Base-by-base conservation (phyloP, 164 flowering plant genomes). In the Tetracentron sinense region DNA sequence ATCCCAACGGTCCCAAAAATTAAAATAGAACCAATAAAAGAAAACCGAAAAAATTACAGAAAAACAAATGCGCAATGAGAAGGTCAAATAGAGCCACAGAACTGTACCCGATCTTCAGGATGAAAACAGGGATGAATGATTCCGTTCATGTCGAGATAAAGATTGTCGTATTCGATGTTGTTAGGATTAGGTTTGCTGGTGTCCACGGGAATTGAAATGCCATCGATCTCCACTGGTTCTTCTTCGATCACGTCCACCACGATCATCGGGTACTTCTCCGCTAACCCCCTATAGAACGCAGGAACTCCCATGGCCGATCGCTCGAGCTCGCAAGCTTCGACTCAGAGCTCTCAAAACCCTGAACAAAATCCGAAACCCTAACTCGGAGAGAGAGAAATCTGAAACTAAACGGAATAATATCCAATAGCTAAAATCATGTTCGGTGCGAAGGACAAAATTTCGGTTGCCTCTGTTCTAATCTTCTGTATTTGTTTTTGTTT, bases 81-180 rank as follows among this genome's bases (percentile, higher is more conserved):
- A 59, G 19, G n/a, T 30, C 17, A 4, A 26, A 23, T 12, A 56
- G 16, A n/a, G 20, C 63, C 4, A 6, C 56, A 35, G 19, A 23
- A 29, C 14, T 70, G 20, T 84, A 90, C 98, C 73, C 92, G 79
- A 61, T 90, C 98, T 61, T 93, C 97, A 17, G 98, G 98, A 58
- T 92, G 97, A 54, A 93, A 93, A 55, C 98, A 93, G 6, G 98
- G 98, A 54, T 90, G 98, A 60, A 93, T 88, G 67, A 93, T 90
- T 46, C 92, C 96, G 64, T 92, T 92, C 98, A 90, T 92, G 71
- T 92, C 97, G 51, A 90, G 92, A 60, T 93, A 93, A 8, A 93
- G 79, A 63, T 93, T 93, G 61, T 93, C 98, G 60, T 66, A 89
- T 58, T 90, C 98, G 44, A 93, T 42, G 22, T 72, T 66, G 72